These are phyloP conservation scores for Lecanicillium sp. DNA, from an alignment of 2,329 filamentous ascomycete species.

Conservation along the genomic window DNA sequence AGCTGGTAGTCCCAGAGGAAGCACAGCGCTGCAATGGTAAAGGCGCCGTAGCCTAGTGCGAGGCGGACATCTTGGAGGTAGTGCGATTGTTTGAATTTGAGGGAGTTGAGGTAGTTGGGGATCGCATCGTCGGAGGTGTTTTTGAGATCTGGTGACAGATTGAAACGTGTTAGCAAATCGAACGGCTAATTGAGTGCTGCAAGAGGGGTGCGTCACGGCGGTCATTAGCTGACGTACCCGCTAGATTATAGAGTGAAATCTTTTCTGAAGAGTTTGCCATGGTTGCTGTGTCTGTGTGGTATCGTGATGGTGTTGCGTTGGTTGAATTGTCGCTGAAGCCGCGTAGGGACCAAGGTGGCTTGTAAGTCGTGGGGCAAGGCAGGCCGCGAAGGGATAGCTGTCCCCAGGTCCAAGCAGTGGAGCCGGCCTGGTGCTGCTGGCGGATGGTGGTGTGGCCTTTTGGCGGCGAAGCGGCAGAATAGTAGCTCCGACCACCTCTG, in stretches of 20 bases:
- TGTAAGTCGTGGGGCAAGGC: constrained; percentile 10
- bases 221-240: constrained; percentile 37
- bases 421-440: background rate
- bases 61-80: constrained; percentile 75
- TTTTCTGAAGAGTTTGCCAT: constrained; percentile 46
- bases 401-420: constrained; percentile 3
- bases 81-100: constrained; percentile 79
- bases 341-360: constrained; percentile 10
- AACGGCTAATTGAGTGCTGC: too few species aligned
- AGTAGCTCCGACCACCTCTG: constrained; percentile 6
- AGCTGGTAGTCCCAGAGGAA: constrained; percentile 90
- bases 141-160: constrained; percentile 91
- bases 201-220: too few species aligned
- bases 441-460: background rate
- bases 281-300: constrained; percentile 7
- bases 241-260: constrained; percentile 59
- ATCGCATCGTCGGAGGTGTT: constrained; percentile 94
- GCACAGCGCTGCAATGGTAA: constrained; percentile 69
- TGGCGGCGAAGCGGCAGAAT: constrained; percentile 10
- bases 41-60: constrained; percentile 72
- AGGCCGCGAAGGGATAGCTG: constrained; percentile 7
- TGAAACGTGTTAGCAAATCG: constrained; percentile 1
- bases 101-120: constrained; percentile 82
- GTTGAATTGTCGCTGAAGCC: too few species aligned
- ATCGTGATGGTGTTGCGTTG: background rate